Evolutionary conservation across 345 rosid genomes (phyloP), one percentile per base, ranked within the genome.

Genomic region (Salix brachista): DNA sequence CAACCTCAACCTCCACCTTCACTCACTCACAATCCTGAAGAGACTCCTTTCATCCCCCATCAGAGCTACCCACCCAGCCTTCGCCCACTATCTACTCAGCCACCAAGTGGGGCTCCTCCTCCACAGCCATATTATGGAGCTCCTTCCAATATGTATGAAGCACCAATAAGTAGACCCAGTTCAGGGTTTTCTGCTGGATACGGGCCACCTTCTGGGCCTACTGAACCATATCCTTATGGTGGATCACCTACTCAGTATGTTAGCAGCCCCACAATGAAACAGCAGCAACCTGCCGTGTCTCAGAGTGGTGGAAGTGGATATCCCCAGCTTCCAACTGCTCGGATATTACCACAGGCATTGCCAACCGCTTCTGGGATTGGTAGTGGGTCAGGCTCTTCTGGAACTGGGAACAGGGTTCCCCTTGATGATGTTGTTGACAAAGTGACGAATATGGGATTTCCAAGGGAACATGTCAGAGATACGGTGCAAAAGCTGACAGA

Each of bases 391-490:
- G 84, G 85, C 70, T 87, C 98, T 5, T 76, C 90, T 30, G 87
- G 93, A 70, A 30, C 89, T 30, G 98, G 94, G 81, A 89, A 83
- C 87, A 87, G 91, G 88, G 92, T 85, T 75, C 95, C 97, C 21
- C 42, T 90, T 1, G 97, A 92, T 65, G 97, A 92, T 71, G 95
- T 94, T 36, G 83, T 94, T 19, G 95, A 91, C 88, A 92, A 83
- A 78, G 91, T 94, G 80, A 83, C 87, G 11, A 87, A 78, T 82
- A 94, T 94, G 97, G 98, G 97, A 21, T 94, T 92, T 84, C 87
- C 97, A 4, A 91, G 97, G 72, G 98, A 94, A 62, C 98, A 86
- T 74, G 97, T 94, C 44, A 87, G 91, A 83, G 97, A 88, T 61
- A 89, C 97, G 5, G 97, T 94, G 61, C 77, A 90, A 75, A 87